Base-by-base conservation (phyloP, 2,329 filamentous ascomycete species). In the Penicillium sp. region DNA sequence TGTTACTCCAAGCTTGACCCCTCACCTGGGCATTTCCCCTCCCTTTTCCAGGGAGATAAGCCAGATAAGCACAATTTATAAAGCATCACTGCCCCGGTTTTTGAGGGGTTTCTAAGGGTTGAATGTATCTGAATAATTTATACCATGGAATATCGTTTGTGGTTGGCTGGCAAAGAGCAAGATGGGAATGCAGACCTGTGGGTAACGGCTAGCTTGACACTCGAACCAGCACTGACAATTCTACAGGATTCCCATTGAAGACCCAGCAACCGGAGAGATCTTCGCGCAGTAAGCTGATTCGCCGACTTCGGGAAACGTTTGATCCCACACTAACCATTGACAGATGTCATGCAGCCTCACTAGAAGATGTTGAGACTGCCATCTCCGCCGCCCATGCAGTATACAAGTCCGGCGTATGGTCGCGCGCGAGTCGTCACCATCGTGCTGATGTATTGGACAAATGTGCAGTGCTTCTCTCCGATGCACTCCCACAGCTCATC, bases 401-500 rank as follows among this genome's bases (percentile, higher is more conserved):
- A 21, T 67, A 56, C 56, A 50, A 53, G 38, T 60, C 62, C 7
- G 63, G 64, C 9, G 33, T 63, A 19, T 67, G 64, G 64, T 66
- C 64, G 23, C 62, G 59, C 0, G 56, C 60, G 15, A 58, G 54
- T 48, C 60, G 63, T 10, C 62, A 66, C n/a, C 54, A 66, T 17
- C 60, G 64, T 3, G 64, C 64, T 33, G 63, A 67, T 31, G 62
- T 67, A 3, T 56, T 67, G 6, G 63, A 67, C 7, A 64, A 58
- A 51, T 66, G 63, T 35, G 58, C 63, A 12, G 19, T 10, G 4
- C 52, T 62, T 6, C 57, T 67, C 5, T 37, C 57, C 5, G 57
- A 63, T 8, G 46, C 58, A 2, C 33, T 90, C 1, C 78, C 82
- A 0, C 71, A 75, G 0, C 79, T 90, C 40, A 86, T 90, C 50